Conservation (phyloP, 768 basidiomycete genomes). For the Leccinum incarnatum region DNA sequence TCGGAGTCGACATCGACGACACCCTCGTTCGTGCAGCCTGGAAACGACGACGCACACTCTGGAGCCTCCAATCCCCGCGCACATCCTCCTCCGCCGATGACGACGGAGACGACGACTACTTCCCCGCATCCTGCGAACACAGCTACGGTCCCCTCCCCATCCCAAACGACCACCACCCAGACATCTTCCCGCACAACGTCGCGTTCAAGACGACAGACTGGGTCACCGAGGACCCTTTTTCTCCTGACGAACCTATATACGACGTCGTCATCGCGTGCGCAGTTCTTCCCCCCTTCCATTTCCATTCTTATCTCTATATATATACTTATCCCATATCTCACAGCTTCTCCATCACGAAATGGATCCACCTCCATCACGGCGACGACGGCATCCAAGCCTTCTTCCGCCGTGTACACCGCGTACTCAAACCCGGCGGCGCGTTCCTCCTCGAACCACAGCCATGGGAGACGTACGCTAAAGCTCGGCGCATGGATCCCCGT, state of each 20-base stretch:
- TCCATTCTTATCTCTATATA: background rate
- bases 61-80: constrained; percentile 56
- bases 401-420: constrained; percentile 58
- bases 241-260: constrained; percentile 61
- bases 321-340: background rate
- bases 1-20: constrained; percentile 86
- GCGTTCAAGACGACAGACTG: constrained; percentile 73
- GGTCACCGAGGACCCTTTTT: constrained; percentile 52
- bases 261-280: constrained; percentile 79
- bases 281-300: background rate
- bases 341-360: constrained; percentile 79
- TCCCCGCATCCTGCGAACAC: constrained; percentile 75
- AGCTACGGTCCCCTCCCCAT: constrained; percentile 74
- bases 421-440: constrained; percentile 59
- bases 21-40: constrained; percentile 73
- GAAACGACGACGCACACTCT: constrained; percentile 64
- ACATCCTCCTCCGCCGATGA: background rate
- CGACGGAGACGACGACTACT: constrained; percentile 44
- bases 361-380: constrained; percentile 84
- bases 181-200: constrained; percentile 76
- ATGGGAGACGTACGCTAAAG: constrained; percentile 83
- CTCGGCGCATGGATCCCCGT: constrained; percentile 61
- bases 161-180: constrained; percentile 35
- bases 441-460: constrained; percentile 83
- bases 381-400: constrained; percentile 70